These are phyloP conservation scores for Quercus aquifolioides DNA, from an alignment of 306 rosid species.

Conservation along the genomic window DNA sequence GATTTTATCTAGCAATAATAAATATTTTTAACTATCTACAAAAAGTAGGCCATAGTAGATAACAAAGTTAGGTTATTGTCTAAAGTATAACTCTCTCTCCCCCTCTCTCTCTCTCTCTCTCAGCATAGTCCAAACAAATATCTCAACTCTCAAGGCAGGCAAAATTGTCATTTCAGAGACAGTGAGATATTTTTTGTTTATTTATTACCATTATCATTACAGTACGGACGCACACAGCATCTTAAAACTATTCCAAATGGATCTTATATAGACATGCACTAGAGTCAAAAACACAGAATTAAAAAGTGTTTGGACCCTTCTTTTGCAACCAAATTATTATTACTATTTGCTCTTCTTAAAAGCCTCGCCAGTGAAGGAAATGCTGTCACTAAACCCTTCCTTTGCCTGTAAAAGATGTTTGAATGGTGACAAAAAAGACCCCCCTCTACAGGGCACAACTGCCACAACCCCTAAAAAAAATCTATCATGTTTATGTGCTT, in stretches of 20 bases:
- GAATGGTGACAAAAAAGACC: conserved; percentile 37
- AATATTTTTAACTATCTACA: no score
- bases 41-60: no score
- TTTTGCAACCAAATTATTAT: conserved; percentile 41
- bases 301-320: conserved; percentile 34
- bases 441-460: conserved; percentile 25
- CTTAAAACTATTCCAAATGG: conserved; percentile 27
- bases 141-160: background rate
- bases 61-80: no score
- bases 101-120: no score
- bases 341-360: conserved; percentile 44
- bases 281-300: conserved; percentile 23
- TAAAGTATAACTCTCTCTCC: no score
- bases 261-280: conserved; percentile 28
- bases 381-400: conserved; percentile 15
- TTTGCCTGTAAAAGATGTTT: conserved; percentile 28
- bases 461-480: conserved; percentile 19
- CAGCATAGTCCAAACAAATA: background rate
- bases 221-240: conserved; percentile 3
- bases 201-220: no score
- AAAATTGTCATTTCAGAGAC: no score
- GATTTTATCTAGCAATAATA: no score
- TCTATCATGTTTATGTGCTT: conserved; percentile 33
- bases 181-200: background rate
- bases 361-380: conserved; percentile 50